Percentiles rank a stretch among this genome's conserved stretches.
Evolutionary conservation across 495 filamentous ascomycete species (phyloP).

Genomic region (Daldinia loculata): DNA sequence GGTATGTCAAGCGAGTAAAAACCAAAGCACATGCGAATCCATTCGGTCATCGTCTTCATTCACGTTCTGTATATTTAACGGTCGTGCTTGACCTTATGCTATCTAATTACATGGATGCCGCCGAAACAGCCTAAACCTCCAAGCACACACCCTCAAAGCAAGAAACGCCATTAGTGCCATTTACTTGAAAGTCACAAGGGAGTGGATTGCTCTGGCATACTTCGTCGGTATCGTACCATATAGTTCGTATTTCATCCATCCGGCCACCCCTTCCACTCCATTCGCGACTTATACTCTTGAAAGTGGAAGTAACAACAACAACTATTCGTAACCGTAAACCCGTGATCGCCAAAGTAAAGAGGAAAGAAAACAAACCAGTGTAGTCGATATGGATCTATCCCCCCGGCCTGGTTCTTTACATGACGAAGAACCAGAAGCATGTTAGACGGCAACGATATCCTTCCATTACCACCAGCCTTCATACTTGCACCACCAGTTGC

Average conservation of each 20-base stretch:
- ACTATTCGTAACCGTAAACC: neutral
- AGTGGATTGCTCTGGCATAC: neutral
- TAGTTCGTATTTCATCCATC: conserved; percentile 1
- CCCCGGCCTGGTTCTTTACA: neutral
- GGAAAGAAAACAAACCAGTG: neutral
- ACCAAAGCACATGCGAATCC: neutral
- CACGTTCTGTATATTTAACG: neutral
- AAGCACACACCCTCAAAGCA: neutral
- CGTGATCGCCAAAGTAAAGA: neutral
- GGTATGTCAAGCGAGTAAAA: neutral
- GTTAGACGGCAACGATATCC: neutral
- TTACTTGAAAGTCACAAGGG: neutral
- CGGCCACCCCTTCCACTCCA: neutral
- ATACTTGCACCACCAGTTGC: neutral
- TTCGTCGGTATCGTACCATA: neutral
- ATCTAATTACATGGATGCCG: neutral
- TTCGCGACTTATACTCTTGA: neutral
- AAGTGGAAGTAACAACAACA: neutral
- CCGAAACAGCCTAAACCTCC: neutral
- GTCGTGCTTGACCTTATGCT: neutral
- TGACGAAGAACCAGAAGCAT: neutral
- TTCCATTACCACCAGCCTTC: neutral
- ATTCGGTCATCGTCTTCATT: neutral
- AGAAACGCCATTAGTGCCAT: neutral
- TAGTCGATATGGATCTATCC: neutral